Percentiles rank a stretch among this genome's conserved stretches.
Conservation (phyloP, 306 rosid species). For the Ormosia emarginata region DNA sequence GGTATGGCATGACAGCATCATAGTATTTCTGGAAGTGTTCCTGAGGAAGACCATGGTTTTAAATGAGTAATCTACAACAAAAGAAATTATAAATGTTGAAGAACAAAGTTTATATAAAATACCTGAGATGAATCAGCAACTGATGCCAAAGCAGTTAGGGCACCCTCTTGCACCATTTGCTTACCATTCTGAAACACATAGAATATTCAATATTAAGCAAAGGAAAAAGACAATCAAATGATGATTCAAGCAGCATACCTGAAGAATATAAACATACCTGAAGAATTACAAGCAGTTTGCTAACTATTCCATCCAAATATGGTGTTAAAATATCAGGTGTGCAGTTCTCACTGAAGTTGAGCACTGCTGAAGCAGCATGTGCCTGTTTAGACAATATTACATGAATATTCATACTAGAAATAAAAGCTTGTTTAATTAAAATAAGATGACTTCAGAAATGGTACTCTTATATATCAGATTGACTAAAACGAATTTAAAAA, state of each 20-base stretch:
- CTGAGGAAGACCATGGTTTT: constrained; percentile 32
- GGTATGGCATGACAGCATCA: constrained; percentile 96
- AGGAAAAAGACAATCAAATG: background rate
- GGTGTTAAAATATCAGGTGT: constrained; percentile 89
- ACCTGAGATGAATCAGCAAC: constrained; percentile 99
- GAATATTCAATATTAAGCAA: constrained; percentile 15
- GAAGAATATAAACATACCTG: constrained; percentile 53
- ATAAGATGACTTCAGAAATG: background rate
- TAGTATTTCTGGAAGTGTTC: constrained; percentile 96
- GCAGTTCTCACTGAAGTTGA: constrained; percentile 98
- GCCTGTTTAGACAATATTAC: constrained; percentile 53
- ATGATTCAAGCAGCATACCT: background rate
- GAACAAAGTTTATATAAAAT: constrained; percentile 7
- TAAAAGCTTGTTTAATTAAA: background rate
- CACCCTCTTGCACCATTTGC: constrained; percentile 99
- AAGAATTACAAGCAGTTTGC: constrained; percentile 90
- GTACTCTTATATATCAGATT: background rate
- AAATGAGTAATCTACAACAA: constrained; percentile 24
- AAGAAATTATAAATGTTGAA: background rate
- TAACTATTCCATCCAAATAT: constrained; percentile 87
- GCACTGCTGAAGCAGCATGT: constrained; percentile 99
- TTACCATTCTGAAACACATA: constrained; percentile 69
- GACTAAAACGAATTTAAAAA: background rate
- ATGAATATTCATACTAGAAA: background rate
- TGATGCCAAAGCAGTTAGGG: constrained; percentile 96